phyloP scores from a whole-genome alignment of 2,329 filamentous ascomycete genomes.

The Knoxdaviesia proteae region DNA sequence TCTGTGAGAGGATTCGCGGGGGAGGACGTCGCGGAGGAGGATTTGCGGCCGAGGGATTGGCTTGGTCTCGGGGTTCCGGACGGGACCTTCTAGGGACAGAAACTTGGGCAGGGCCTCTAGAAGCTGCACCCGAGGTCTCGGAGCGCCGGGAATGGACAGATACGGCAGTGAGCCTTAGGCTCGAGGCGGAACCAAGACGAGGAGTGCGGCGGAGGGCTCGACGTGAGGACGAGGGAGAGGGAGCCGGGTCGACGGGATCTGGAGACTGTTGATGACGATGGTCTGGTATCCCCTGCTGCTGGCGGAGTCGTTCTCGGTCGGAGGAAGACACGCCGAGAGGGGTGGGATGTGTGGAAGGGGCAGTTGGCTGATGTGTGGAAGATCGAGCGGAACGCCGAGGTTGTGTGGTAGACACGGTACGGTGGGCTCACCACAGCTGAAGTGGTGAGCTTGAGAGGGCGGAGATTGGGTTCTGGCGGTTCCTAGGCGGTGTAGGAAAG shows the following conservation, averaged over 20 bases:
- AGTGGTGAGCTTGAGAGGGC: too few species aligned
- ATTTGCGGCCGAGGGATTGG: conserved; percentile 5
- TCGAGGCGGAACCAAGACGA: conserved; percentile 24
- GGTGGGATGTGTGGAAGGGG: too few species aligned
- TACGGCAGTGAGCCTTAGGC: conserved; percentile 16
- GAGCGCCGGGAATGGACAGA: conserved; percentile 22
- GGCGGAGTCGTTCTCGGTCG: too few species aligned
- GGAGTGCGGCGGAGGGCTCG: conserved; percentile 29
- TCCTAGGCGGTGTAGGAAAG: too few species aligned
- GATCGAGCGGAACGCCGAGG: too few species aligned
- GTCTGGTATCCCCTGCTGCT: too few species aligned
- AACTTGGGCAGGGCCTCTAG: conserved; percentile 19
- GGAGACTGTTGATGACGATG: too few species aligned
- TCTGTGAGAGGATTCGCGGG: conserved; percentile 22
- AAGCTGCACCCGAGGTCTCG: neutral
- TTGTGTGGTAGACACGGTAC: too few species aligned
- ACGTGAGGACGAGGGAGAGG: conserved; percentile 24
- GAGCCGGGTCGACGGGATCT: conserved; percentile 1
- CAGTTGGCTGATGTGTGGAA: too few species aligned
- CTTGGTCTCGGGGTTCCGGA: conserved; percentile 1
- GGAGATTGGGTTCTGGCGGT: too few species aligned
- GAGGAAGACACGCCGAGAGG: too few species aligned
- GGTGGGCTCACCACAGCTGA: too few species aligned
- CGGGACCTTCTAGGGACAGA: conserved; percentile 15
- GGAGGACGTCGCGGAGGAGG: conserved; percentile 14